phyloP scores from a whole-genome alignment of 2,329 filamentous ascomycete species.

The Colletotrichum navitas region DNA sequence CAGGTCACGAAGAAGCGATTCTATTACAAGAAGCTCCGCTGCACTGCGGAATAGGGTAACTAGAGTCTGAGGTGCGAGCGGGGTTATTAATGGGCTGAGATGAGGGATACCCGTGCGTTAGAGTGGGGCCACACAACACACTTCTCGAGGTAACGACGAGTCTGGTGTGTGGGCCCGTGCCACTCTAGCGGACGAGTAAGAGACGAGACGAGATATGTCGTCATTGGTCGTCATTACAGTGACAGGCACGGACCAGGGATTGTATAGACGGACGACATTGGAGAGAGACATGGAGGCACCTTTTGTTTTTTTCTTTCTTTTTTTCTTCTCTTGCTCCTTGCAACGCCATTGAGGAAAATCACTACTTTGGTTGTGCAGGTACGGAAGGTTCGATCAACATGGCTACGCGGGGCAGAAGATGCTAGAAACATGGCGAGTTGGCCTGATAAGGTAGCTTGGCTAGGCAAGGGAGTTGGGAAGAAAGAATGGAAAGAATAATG shows the following conservation, averaged over 20 bases:
- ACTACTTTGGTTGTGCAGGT: too few relatives aligned
- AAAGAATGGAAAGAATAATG: background rate
- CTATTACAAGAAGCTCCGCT: background rate
- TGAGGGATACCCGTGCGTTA: too few relatives aligned
- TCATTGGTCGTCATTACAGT: conserved; percentile 22
- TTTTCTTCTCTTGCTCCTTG: too few relatives aligned
- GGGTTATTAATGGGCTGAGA: background rate
- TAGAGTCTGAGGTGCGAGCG: background rate
- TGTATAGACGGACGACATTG: background rate
- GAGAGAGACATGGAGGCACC: background rate
- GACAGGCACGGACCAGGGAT: background rate
- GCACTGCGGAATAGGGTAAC: background rate
- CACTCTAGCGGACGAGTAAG: too few relatives aligned
- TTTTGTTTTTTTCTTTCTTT: background rate
- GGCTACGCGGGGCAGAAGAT: background rate
- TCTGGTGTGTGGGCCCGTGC: too few relatives aligned
- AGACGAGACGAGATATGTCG: background rate
- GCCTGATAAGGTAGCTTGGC: background rate
- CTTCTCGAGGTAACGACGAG: too few relatives aligned
- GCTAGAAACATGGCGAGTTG: background rate
- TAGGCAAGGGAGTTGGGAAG: background rate
- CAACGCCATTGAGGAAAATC: too few relatives aligned
- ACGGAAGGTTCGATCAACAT: too few relatives aligned
- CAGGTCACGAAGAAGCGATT: background rate
- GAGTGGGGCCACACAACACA: too few relatives aligned